Percentiles rank a stretch among this genome's conserved stretches.
Conservation (phyloP, 1,284 basidiomycete species). For the Termitomyces sp. region DNA sequence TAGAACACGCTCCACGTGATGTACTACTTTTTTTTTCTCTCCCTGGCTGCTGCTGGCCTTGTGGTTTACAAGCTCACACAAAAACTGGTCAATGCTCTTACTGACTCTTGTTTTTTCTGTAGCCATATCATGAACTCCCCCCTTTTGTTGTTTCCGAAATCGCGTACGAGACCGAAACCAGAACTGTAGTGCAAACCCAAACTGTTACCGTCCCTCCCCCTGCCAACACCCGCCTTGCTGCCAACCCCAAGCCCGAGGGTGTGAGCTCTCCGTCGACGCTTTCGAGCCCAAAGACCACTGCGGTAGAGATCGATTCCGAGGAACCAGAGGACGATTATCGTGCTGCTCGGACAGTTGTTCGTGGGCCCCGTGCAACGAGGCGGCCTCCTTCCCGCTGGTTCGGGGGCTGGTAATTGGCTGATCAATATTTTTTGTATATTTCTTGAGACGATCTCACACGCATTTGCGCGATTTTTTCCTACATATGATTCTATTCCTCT, state of each 20-base stretch:
- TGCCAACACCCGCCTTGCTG: conserved; percentile 71
- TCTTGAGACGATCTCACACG: conserved; percentile 18
- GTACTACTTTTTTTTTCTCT: conserved; percentile 20
- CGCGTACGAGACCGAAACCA: conserved; percentile 61
- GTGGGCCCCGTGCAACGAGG: conserved; percentile 29
- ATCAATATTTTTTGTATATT: conserved; percentile 19
- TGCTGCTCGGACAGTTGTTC: conserved; percentile 23
- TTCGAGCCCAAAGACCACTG: conserved; percentile 64
- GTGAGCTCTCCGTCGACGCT: conserved; percentile 47
- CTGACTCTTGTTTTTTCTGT: conserved; percentile 35
- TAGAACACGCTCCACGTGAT: conserved; percentile 38
- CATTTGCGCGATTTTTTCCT: conserved; percentile 9
- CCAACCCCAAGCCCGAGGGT: conserved; percentile 64
- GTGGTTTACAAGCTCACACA: conserved; percentile 31
- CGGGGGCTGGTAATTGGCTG: conserved; percentile 31
- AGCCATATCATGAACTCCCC: conserved; percentile 56
- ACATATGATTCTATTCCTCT: conserved; percentile 5
- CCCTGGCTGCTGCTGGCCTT: too few species aligned
- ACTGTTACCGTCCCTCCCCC: conserved; percentile 66
- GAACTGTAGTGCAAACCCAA: conserved; percentile 61
- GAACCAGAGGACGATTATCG: conserved; percentile 30
- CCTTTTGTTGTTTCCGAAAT: conserved; percentile 60
- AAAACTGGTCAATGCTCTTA: conserved; percentile 17
- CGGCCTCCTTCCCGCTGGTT: conserved; percentile 37
- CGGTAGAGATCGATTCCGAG: conserved; percentile 60